These are phyloP conservation scores for Pythium phragmiticola DNA, from an alignment of 352 stramenopile species.

Conservation along the genomic window DNA sequence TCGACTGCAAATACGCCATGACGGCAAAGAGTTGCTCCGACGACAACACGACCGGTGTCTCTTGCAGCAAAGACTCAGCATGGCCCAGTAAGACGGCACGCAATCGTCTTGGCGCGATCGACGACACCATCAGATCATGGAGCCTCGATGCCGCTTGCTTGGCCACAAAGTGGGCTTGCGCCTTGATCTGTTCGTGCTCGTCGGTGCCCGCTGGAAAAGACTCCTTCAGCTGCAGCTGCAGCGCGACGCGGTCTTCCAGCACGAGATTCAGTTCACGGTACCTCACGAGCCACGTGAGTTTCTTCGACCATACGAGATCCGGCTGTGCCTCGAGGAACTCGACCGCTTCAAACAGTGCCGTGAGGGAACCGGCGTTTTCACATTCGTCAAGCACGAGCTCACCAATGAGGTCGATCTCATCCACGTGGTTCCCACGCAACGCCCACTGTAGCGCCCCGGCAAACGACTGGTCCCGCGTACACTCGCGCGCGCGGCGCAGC, in stretches of 20 bases:
- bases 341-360: slow-evolving; percentile 58
- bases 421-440: slow-evolving; percentile 52
- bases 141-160: slow-evolving; percentile 64
- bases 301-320: slow-evolving; percentile 45
- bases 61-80: slow-evolving; percentile 48
- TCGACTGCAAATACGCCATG: slow-evolving; percentile 57
- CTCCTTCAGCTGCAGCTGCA: slow-evolving; percentile 33
- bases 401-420: slow-evolving; percentile 56
- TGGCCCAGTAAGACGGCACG: slow-evolving; percentile 42
- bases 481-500: slow-evolving; percentile 40
- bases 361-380: slow-evolving; percentile 33
- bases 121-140: slow-evolving; percentile 45
- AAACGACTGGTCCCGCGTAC: slow-evolving; percentile 38
- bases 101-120: slow-evolving; percentile 43
- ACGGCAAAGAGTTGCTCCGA: slow-evolving; percentile 59
- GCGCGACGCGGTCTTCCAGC: slow-evolving; percentile 55
- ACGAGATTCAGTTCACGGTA: slow-evolving; percentile 75
- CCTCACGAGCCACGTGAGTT: slow-evolving; percentile 56
- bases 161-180: slow-evolving; percentile 56
- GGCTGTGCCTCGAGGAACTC: slow-evolving; percentile 60
- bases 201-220: slow-evolving; percentile 23
- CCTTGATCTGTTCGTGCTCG: slow-evolving; percentile 32
- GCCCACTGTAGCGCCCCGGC: slow-evolving; percentile 64
- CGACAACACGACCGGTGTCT: slow-evolving; percentile 49
- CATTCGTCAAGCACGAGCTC: slow-evolving; percentile 58